Evolutionary conservation across 768 basidiomycete species (phyloP), one percentile per base, ranked within the genome.

Genomic region (Suillus variegatus): DNA sequence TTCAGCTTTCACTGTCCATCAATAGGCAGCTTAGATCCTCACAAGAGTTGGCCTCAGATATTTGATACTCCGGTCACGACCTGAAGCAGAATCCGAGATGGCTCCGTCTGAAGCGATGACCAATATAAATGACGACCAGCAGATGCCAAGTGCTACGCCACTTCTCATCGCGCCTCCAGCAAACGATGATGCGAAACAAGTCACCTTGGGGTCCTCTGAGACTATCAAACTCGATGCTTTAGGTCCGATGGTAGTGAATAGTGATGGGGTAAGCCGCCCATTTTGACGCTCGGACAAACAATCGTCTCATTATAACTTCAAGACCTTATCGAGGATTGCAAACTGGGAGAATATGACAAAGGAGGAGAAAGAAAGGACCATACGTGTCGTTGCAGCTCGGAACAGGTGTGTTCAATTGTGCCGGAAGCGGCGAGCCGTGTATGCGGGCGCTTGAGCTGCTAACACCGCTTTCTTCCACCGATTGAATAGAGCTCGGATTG

Each of bases 181-280:
- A 51, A 41, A 67, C 25, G 58, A 71, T 44, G 44, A 46, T 3
- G 63, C 65, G 36, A 52, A 63, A 7, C 65, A 71, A 44, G 63
- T 71, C 5, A 55, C 68, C 18, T 55, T 70, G 13, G 66, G 67
- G 16, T 62, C 69, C 25, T 72, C 67, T 12, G 67, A 72, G 41
- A 71, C 79, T 3, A 75, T 88, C 60, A 86, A 82, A 72, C 74
- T 89, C 7, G 87, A 90, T 65, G 80, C 78, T 22, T 79, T 90
- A 14, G 88, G 88, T 1, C 89, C 89, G 1, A 82, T 90, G 80
- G 86, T 91, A 52, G 86, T 90, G 47, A 90, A 90, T 71, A 83
- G 77, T 49, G 84, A 91, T 76, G 88, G 88, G 61, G 87, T 89
- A 72, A 64, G 83, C 77, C 18, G 49, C 47, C 10, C 18, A 54